Evolutionary conservation across 805 yeast species (phyloP), one percentile per base, ranked within the genome.

Genomic region (Sungouiella blattae): DNA sequence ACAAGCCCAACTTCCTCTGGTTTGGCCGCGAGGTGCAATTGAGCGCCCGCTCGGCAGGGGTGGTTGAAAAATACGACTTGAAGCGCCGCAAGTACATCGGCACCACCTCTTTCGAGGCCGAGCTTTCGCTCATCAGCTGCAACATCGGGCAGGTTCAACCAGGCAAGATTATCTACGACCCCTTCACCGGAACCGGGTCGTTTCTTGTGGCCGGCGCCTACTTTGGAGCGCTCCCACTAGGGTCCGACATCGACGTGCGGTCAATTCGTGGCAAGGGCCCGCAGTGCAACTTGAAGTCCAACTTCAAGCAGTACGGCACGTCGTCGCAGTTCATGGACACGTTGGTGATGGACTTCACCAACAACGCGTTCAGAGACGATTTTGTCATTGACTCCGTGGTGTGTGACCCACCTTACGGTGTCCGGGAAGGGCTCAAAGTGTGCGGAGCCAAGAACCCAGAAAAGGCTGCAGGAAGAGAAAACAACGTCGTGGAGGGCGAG

Each of bases 381-480:
- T 60, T 93, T 16, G 53, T 47, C 18, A 70, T 93, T 11, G 96
- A 93, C 55, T 71, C 85, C 1, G 91, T 93, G 4, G 76, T 91
- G 2, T 88, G 97, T 55, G 98, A 93, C 60, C 98, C 98, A 2
- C 98, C 98, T 0, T 93, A 93, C 58, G 98, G 98, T 9, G 94
- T 93, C 2, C 71, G 98, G 48, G 98, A 93, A 58, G 95, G 98
- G 3, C 74, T 93, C 35, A 88, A 87, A 56, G 96, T 88, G 1
- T 77, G 95, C 36, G 98, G 98, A 4, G 84, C 94, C 4, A 78
- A 74, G 44, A 60, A 73, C 41, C 75, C 81, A 33, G 80, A 81
- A 2, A 77, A 74, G 50, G 83, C 83, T 28, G 74, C 64, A 7
- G 95, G 91, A 0, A 77, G 86, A 48, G 95, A 87, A 52, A 62